These are phyloP conservation scores for Clohesyomyces aquaticus DNA, from an alignment of 495 filamentous ascomycete species.

Conservation along the genomic window DNA sequence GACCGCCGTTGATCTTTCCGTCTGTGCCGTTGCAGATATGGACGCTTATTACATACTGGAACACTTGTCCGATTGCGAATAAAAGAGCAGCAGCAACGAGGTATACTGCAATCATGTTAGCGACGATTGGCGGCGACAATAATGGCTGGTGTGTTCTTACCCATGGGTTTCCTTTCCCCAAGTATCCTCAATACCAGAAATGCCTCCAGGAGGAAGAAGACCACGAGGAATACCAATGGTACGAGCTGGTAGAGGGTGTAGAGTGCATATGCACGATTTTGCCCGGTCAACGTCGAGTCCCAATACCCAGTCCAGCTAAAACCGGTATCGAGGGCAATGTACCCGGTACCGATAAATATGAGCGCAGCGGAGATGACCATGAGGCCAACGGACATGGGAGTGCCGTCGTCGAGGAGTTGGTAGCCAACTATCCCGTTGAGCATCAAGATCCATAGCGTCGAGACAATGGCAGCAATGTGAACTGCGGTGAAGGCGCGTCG, in stretches of 20 bases:
- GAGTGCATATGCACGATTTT: slow-evolving; percentile 74
- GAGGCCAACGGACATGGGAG: slow-evolving; percentile 76
- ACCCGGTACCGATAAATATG: slow-evolving; percentile 89
- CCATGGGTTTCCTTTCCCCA: slow-evolving; percentile 84
- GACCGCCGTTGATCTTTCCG: slow-evolving; percentile 86
- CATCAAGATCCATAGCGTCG: slow-evolving; percentile 87
- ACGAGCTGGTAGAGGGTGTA: slow-evolving; percentile 93
- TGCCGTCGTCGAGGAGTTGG: slow-evolving; percentile 93
- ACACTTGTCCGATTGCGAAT: slow-evolving; percentile 91
- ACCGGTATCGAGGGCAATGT: slow-evolving; percentile 92
- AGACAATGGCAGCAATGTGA: slow-evolving; percentile 85
- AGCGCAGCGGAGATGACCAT: slow-evolving; percentile 67
- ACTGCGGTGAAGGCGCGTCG: slow-evolving; percentile 85
- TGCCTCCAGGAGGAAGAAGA: slow-evolving; percentile 81
- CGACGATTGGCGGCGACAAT: slow-evolving; percentile 35
- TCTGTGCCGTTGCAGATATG: slow-evolving; percentile 81
- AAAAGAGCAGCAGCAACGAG: slow-evolving; percentile 72
- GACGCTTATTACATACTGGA: slow-evolving; percentile 89
- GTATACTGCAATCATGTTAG: slow-evolving; percentile 61
- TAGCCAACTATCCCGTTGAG: slow-evolving; percentile 92
- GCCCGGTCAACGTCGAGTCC: slow-evolving; percentile 54
- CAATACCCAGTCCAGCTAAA: slow-evolving; percentile 84
- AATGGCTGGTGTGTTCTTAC: slow-evolving; percentile 49
- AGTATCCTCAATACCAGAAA: slow-evolving; percentile 81
- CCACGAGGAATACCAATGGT: slow-evolving; percentile 82